These are phyloP conservation scores for Pneumocystis jirovecii DNA, from an alignment of 1,139 yeast species.

Conservation along the genomic window DNA sequence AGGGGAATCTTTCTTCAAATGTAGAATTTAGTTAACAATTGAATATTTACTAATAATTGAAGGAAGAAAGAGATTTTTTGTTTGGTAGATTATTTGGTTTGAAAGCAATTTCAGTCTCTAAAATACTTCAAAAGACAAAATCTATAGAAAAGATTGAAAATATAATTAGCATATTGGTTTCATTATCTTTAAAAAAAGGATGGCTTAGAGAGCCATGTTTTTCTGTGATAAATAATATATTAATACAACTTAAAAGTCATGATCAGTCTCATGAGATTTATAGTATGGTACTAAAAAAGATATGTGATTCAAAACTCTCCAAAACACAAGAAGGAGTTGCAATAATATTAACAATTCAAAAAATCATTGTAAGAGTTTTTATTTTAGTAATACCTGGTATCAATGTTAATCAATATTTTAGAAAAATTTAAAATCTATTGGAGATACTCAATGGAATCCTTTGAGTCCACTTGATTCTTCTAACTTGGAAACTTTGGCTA, in stretches of 20 bases:
- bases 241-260: slow-evolving; percentile 22
- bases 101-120: slow-evolving; percentile 51
- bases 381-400: slow-evolving; percentile 20
- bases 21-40: neutral
- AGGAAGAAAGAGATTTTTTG: slow-evolving; percentile 62
- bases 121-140: slow-evolving; percentile 30
- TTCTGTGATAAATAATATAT: slow-evolving; percentile 49
- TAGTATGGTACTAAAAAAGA: slow-evolving; percentile 26
- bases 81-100: slow-evolving; percentile 81
- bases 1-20: slow-evolving; percentile 10
- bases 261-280: slow-evolving; percentile 18
- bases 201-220: slow-evolving; percentile 81
- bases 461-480: slow-evolving; percentile 61
- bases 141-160: slow-evolving; percentile 21
- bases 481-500: slow-evolving; percentile 44
- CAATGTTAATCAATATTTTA: slow-evolving; percentile 23
- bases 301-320: slow-evolving; percentile 39
- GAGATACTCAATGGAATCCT: slow-evolving; percentile 40
- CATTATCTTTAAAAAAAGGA: slow-evolving; percentile 47
- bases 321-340: slow-evolving; percentile 72
- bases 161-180: slow-evolving; percentile 38
- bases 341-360: slow-evolving; percentile 37
- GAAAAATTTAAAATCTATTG: slow-evolving; percentile 20
- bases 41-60: neutral
- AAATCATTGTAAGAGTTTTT: neutral